These are phyloP conservation scores for Penicillium ucsense DNA, from an alignment of 495 filamentous ascomycete genomes.

Conservation along the genomic window DNA sequence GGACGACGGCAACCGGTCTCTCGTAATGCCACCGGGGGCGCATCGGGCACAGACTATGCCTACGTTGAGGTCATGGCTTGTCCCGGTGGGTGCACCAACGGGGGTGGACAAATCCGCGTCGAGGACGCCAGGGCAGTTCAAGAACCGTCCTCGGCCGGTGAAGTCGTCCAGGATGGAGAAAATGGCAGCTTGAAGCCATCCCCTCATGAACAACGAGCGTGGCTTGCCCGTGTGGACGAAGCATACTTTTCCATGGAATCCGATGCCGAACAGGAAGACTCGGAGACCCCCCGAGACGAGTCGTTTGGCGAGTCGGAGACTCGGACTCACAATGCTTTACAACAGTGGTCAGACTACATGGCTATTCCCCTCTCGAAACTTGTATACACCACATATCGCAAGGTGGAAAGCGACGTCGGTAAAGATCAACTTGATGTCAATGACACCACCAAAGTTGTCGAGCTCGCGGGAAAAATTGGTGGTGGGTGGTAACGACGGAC, in stretches of 20 bases:
- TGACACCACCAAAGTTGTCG: slow-evolving; percentile 74
- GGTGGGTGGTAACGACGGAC: slow-evolving; percentile 73
- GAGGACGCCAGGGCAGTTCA: slow-evolving; percentile 50
- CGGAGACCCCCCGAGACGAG: too few relatives aligned
- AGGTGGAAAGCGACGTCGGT: slow-evolving; percentile 91
- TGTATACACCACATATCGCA: slow-evolving; percentile 75
- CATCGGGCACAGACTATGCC: slow-evolving; percentile 52
- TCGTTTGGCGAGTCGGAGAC: slow-evolving; percentile 23
- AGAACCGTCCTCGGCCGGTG: slow-evolving; percentile 4
- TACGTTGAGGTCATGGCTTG: slow-evolving; percentile 99
- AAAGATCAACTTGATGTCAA: slow-evolving; percentile 46
- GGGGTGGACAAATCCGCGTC: slow-evolving; percentile 86
- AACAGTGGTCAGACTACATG: slow-evolving; percentile 63
- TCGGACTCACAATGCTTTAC: slow-evolving; percentile 45
- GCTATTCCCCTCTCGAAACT: slow-evolving; percentile 62
- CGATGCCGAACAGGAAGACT: slow-evolving; percentile 27
- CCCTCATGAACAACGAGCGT: slow-evolving; percentile 68
- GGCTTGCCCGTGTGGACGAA: slow-evolving; percentile 82
- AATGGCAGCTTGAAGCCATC: slow-evolving; percentile 40
- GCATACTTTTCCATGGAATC: slow-evolving; percentile 83
- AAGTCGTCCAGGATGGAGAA: slow-evolving; percentile 7
- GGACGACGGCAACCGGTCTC: slow-evolving; percentile 30
- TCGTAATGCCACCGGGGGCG: slow-evolving; percentile 21
- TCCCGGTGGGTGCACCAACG: slow-evolving; percentile 95
- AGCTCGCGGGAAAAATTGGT: slow-evolving; percentile 84